A percentile compares a stretch with the other conserved stretches of the same genome.
Evolutionary conservation across 2,329 filamentous ascomycete species (phyloP).

Genomic region (Cladophialophora chaetospira): DNA sequence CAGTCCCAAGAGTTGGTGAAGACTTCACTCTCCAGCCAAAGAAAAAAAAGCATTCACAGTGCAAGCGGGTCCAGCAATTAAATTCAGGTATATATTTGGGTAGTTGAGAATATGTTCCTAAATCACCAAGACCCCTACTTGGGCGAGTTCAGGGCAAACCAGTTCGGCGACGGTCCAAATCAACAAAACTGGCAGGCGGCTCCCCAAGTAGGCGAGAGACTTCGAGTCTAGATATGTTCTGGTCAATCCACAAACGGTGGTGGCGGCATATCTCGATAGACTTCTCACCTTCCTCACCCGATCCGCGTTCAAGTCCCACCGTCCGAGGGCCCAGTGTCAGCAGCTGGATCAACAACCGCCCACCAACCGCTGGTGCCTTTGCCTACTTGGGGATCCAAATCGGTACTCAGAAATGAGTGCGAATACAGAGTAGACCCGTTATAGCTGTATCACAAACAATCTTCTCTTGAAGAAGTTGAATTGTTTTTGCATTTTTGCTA

Average conservation of each 20-base stretch:
- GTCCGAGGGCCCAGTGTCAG: too few species aligned
- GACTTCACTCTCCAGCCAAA: not conserved
- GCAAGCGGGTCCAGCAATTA: not conserved
- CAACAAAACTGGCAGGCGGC: not conserved
- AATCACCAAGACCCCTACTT: slow-evolving; percentile 9
- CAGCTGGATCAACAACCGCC: too few species aligned
- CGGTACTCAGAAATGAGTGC: too few species aligned
- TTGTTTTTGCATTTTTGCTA: too few species aligned
- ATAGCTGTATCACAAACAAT: too few species aligned
- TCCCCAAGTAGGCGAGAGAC: slow-evolving; percentile 7
- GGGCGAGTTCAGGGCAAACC: slow-evolving; percentile 3
- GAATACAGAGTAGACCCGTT: too few species aligned
- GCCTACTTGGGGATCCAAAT: too few species aligned
- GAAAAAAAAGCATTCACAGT: not conserved
- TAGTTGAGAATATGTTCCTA: not conserved
- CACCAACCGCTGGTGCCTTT: too few species aligned
- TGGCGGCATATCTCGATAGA: not conserved
- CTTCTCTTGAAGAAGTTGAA: too few species aligned
- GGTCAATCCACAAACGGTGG: not conserved
- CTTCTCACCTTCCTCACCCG: not conserved
- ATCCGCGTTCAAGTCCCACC: too few species aligned
- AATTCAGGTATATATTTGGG: not conserved
- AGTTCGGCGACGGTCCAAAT: slow-evolving; percentile 4
- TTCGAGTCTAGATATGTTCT: not conserved
- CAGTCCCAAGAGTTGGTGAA: not conserved